Percentiles rank a stretch among this genome's conserved stretches.
These are phyloP conservation scores for Blepharisma japonicum DNA, from an alignment of 73 alveolate genomes.

Conservation along the genomic window DNA sequence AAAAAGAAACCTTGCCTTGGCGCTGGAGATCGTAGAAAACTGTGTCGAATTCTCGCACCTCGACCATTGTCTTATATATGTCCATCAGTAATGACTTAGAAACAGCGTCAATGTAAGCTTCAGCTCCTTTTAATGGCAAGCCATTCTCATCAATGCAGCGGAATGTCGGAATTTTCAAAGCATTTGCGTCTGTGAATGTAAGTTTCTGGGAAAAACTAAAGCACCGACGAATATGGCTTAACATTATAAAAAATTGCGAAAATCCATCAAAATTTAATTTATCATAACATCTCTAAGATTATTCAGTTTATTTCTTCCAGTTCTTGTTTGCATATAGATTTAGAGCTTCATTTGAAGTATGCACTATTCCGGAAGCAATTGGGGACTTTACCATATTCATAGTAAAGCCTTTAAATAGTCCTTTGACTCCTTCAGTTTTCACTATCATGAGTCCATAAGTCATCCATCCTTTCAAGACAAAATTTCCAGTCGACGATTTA, in stretches of 20 bases:
- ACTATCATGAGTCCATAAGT: background rate
- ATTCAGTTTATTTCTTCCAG: too few species aligned
- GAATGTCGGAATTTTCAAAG: constrained; percentile 37
- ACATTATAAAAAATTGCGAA: too few species aligned
- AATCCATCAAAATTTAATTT: too few species aligned
- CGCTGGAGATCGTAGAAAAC: constrained; percentile 73
- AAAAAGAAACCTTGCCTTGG: constrained; percentile 68
- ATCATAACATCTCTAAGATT: too few species aligned
- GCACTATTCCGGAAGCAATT: background rate
- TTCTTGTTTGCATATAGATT: too few species aligned
- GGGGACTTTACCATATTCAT: constrained; percentile 16
- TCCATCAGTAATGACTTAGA: constrained; percentile 45
- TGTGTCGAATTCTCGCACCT: constrained; percentile 64
- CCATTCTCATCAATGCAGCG: constrained; percentile 40
- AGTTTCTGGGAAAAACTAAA: background rate
- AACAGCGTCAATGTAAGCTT: background rate
- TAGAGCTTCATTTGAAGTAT: background rate
- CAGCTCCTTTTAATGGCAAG: constrained; percentile 34
- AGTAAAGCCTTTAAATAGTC: constrained; percentile 16
- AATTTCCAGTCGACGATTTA: background rate
- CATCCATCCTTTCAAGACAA: background rate
- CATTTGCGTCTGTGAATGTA: background rate
- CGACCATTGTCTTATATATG: constrained; percentile 73
- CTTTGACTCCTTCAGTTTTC: constrained; percentile 16
- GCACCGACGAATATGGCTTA: background rate